A percentile compares a stretch with the other conserved stretches of the same genome.
These are phyloP conservation scores for Phoenix dactylifera DNA, from an alignment of 176 grass and related monocot species.

Conservation along the genomic window DNA sequence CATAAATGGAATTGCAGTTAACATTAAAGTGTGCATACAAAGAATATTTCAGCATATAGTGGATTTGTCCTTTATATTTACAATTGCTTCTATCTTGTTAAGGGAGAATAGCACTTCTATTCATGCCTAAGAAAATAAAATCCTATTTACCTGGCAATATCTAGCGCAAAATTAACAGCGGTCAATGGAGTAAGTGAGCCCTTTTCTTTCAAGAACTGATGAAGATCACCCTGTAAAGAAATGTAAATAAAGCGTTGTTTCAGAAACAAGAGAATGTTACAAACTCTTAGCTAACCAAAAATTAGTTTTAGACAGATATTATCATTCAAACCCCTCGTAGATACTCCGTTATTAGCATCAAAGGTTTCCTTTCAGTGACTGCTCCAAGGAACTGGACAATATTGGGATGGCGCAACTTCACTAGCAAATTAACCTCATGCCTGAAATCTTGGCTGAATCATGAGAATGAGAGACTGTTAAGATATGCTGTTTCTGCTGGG, in stretches of 20 bases:
- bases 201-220: slow-evolving; percentile 97
- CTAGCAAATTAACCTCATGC: slow-evolving; percentile 95
- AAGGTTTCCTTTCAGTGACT: slow-evolving; percentile 90
- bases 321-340: slow-evolving; percentile 63
- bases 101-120: too few species aligned
- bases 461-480: slow-evolving; percentile 11
- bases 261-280: background rate
- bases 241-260: background rate
- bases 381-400: slow-evolving; percentile 99
- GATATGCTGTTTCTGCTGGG: background rate
- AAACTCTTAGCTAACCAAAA: background rate
- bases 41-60: too few species aligned
- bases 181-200: slow-evolving; percentile 48
- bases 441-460: slow-evolving; percentile 93
- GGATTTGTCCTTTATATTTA: too few species aligned
- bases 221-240: slow-evolving; percentile 77
- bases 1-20: too few species aligned
- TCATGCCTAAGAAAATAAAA: slow-evolving; percentile 10
- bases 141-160: slow-evolving; percentile 83
- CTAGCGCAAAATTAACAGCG: slow-evolving; percentile 81
- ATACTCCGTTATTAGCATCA: slow-evolving; percentile 95
- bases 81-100: too few species aligned
- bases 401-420: slow-evolving; percentile 98
- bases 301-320: slow-evolving; percentile 6
- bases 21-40: too few species aligned